A percentile compares a stretch with the other conserved stretches of the same genome.
Conservation (phyloP, 2,329 filamentous ascomycete species). For the Xylariaceae sp. region DNA sequence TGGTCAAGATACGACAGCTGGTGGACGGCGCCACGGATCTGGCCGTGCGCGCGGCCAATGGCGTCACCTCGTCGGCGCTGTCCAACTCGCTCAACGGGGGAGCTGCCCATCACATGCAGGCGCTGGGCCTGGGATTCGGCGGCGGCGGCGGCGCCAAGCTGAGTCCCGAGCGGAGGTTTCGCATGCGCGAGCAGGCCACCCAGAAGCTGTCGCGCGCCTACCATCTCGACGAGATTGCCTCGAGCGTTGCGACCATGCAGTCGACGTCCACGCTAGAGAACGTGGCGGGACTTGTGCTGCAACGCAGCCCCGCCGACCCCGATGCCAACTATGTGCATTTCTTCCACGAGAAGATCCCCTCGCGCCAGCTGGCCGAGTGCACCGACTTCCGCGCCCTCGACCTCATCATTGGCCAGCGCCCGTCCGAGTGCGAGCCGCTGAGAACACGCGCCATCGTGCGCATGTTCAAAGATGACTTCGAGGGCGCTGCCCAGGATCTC, state of each 20-base stretch:
- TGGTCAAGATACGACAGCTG: constrained; percentile 71
- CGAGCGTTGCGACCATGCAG: constrained; percentile 79
- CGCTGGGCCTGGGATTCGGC: constrained; percentile 48
- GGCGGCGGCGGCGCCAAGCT: constrained; percentile 56
- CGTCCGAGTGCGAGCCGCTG: constrained; percentile 57
- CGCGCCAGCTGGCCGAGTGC: constrained; percentile 61
- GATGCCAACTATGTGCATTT: constrained; percentile 88
- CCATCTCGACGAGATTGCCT: constrained; percentile 73
- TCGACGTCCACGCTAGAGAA: constrained; percentile 69
- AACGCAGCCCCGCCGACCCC: constrained; percentile 57
- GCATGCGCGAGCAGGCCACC: constrained; percentile 74
- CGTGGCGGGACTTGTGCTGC: constrained; percentile 64
- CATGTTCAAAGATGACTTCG: constrained; percentile 67
- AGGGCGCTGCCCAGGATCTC: constrained; percentile 62
- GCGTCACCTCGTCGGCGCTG: constrained; percentile 58
- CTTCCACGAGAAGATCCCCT: constrained; percentile 85
- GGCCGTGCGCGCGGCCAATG: constrained; percentile 68
- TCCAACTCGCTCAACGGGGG: constrained; percentile 42
- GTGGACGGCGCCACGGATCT: constrained; percentile 76
- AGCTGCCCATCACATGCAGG: constrained; percentile 27
- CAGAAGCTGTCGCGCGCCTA: constrained; percentile 73
- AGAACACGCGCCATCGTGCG: constrained; percentile 68
- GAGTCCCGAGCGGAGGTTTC: constrained; percentile 67
- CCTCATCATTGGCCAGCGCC: constrained; percentile 57
- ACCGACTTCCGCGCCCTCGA: constrained; percentile 61